phyloP scores from a whole-genome alignment of 768 basidiomycete genomes.

The Suillus spraguei region DNA sequence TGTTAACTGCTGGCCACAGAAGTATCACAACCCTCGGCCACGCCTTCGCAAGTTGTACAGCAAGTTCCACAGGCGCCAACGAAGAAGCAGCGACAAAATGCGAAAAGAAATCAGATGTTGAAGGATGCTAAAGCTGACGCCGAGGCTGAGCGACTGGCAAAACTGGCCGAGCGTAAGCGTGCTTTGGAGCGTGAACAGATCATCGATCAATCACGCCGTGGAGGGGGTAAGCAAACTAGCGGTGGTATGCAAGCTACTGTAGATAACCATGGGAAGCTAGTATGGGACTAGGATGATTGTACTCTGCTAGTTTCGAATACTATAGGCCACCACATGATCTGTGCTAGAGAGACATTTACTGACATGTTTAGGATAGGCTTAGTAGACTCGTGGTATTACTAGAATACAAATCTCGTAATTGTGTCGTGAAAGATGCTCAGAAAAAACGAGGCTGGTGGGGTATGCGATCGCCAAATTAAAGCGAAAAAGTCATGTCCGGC shows the following conservation, averaged over 20 bases:
- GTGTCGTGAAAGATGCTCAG: conserved; percentile 7
- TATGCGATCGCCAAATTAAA: conserved; percentile 13
- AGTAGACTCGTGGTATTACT: conserved; percentile 16
- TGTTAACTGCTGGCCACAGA: conserved; percentile 20
- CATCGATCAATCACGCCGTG: conserved; percentile 41
- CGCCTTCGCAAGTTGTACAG: conserved; percentile 18
- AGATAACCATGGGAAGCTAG: conserved; percentile 56
- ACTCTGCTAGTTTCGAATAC: neutral
- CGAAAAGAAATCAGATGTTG: conserved; percentile 53
- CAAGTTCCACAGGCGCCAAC: conserved; percentile 51
- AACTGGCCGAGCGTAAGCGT: conserved; percentile 59
- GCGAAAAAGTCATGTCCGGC: conserved; percentile 25
- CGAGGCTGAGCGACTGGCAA: conserved; percentile 52
- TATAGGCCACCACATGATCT: neutral
- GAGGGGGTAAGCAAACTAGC: conserved; percentile 35
- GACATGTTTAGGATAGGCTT: neutral
- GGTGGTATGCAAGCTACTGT: conserved; percentile 68
- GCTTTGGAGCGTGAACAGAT: conserved; percentile 59
- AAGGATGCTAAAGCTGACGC: conserved; percentile 60
- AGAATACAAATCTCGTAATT: conserved; percentile 15
- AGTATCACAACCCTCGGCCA: conserved; percentile 16
- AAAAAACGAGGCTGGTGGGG: conserved; percentile 13
- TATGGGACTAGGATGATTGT: conserved; percentile 48
- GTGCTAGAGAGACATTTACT: conserved; percentile 9
- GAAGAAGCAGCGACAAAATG: conserved; percentile 74